Evolutionary conservation across 1,139 yeast genomes (phyloP), one percentile per base, ranked within the genome.

Genomic region (Debaryomyces udenii): DNA sequence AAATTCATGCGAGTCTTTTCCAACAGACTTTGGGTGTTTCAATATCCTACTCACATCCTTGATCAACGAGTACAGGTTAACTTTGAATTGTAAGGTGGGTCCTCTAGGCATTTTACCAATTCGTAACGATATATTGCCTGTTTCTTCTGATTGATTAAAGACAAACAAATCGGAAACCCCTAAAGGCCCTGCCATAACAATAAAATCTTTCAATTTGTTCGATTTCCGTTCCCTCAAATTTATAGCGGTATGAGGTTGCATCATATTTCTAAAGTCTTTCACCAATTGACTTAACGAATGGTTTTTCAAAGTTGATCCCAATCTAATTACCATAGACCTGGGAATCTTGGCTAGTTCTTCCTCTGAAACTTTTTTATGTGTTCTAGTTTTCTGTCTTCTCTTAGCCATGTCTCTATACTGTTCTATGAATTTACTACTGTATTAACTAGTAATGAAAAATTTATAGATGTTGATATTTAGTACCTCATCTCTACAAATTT

Each of bases 201-300:
- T 78, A 55, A 87, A 93, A 65, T 93, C 99, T 62, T 86, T 86
- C 50, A 93, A 73, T 57, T 83, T 85, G 62, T 94, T 94, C 35
- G 88, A 74, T 62, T 88, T 88, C 39, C 98, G 74, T 65, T 94
- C 99, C 51, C 84, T 76, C 47, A 94, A 76, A 52, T 82, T 86
- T 53, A 89, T 81, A 13, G 98, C 97, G 3, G 99, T 93, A 56
- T 93, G 96, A 20, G 99, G 99, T 60, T 89, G 94, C 97, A 93
- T 90, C 48, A 89, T 81, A 49, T 78, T 80, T 59, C 99, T 78
- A 63, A 91, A 83, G 62, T 93, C 99, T 48, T 77, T 76, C 14
- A 91, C 97, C 45, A 93, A 73, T 62, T 88, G 96, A 31, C 87
- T 75, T 49, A 94, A 70, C 2, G 96, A 81, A 53, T 86, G 90